Percentiles rank a stretch among this genome's conserved stretches.
Conservation (phyloP, 768 basidiomycete genomes). For the Kwoniella mangroviensis region DNA sequence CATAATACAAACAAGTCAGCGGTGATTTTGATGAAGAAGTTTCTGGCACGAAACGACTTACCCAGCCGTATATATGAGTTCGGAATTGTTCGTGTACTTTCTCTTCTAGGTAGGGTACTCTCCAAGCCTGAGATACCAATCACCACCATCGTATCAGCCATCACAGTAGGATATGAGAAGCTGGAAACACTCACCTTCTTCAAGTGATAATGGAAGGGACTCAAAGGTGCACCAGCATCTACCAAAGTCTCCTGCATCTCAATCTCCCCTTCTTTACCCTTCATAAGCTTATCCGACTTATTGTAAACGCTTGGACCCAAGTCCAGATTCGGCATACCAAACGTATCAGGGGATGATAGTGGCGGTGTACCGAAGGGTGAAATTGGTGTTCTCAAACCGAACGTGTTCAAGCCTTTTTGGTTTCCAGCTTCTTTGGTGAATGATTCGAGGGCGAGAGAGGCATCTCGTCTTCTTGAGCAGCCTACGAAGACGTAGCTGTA, state of each 20-base stretch:
- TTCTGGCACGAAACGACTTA: slow-evolving; percentile 25
- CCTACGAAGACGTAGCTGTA: slow-evolving; percentile 72
- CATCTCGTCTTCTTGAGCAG: slow-evolving; percentile 68
- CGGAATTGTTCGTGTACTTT: slow-evolving; percentile 69
- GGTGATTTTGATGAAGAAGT: not conserved
- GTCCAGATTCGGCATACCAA: slow-evolving; percentile 33
- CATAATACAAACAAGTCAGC: not conserved
- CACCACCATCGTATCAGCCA: not conserved
- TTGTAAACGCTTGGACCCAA: slow-evolving; percentile 47
- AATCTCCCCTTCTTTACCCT: not conserved
- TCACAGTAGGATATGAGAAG: too few relatives aligned
- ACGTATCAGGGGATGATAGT: slow-evolving; percentile 26
- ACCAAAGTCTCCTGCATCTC: slow-evolving; percentile 40
- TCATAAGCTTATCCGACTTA: slow-evolving; percentile 1
- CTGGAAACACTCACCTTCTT: slow-evolving; percentile 39
- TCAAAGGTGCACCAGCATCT: slow-evolving; percentile 51
- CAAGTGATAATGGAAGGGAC: slow-evolving; percentile 56
- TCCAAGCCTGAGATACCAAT: slow-evolving; percentile 60
- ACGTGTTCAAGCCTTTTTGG: slow-evolving; percentile 45
- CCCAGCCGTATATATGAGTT: slow-evolving; percentile 57
- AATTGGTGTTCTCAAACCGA: slow-evolving; percentile 53
- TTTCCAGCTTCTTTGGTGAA: slow-evolving; percentile 66
- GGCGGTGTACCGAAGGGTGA: slow-evolving; percentile 43
- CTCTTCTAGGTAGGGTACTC: slow-evolving; percentile 72
- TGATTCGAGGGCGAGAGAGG: slow-evolving; percentile 64